Conservation (phyloP, 768 basidiomycete species). For the Xerocomellus chrysenteron region DNA sequence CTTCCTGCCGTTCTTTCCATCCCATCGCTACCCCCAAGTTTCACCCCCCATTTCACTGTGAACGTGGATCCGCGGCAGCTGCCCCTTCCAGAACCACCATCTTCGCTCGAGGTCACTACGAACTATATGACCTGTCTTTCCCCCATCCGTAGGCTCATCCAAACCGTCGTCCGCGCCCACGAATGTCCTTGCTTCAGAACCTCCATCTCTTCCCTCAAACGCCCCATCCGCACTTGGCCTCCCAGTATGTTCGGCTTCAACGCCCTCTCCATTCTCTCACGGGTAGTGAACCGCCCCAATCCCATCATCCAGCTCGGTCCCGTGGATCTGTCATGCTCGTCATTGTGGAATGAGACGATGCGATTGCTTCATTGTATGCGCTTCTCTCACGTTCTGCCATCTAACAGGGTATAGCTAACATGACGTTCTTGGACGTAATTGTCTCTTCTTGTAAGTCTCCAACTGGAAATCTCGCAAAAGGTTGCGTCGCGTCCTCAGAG, state of each 20-base stretch:
- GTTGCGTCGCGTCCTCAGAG: conserved; percentile 62
- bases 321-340: conserved; percentile 83
- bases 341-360: conserved; percentile 86
- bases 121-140: background rate
- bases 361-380: conserved; percentile 79
- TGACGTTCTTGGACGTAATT: conserved; percentile 82
- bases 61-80: conserved; percentile 5
- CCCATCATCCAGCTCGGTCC: conserved; percentile 83
- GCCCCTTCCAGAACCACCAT: conserved; percentile 2
- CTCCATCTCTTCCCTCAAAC: conserved; percentile 9
- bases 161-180: conserved; percentile 5
- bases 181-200: background rate
- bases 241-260: conserved; percentile 85
- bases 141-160: conserved; percentile 4
- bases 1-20: background rate
- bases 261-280: conserved; percentile 74
- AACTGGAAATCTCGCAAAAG: conserved; percentile 49
- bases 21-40: conserved; percentile 1
- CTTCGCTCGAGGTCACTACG: conserved; percentile 1
- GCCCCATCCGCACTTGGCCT: conserved; percentile 37
- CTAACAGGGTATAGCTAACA: conserved; percentile 72
- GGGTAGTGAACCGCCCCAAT: conserved; percentile 71
- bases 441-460: conserved; percentile 87
- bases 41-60: background rate
- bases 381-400: conserved; percentile 76